Percentiles rank a stretch among this genome's conserved stretches.
phyloP scores from a whole-genome alignment of 1,139 yeast genomes.

The Candida sojae region DNA sequence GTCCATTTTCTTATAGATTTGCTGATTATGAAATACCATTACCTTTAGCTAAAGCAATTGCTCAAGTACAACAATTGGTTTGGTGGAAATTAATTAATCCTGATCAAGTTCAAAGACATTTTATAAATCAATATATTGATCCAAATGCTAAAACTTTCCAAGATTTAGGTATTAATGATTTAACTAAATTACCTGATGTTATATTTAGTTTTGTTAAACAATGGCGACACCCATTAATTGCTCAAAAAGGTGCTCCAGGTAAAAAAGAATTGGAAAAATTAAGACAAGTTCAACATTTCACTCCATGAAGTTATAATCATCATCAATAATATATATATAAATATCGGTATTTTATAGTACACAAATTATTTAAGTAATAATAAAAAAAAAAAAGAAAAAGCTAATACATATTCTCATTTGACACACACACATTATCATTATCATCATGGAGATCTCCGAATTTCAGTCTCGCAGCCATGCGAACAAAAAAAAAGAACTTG shows the following conservation, averaged over 20 bases:
- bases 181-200: slow-evolving; percentile 68
- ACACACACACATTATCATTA: too few relatives aligned
- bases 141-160: slow-evolving; percentile 63
- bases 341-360: too few relatives aligned
- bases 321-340: too few relatives aligned
- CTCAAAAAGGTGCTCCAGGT: slow-evolving; percentile 48
- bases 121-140: slow-evolving; percentile 66
- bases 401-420: too few relatives aligned
- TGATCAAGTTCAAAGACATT: slow-evolving; percentile 77
- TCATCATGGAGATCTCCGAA: neutral
- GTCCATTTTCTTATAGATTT: slow-evolving; percentile 45
- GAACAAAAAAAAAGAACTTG: neutral
- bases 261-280: slow-evolving; percentile 44
- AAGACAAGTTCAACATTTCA: slow-evolving; percentile 50
- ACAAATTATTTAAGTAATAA: too few relatives aligned
- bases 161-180: slow-evolving; percentile 69
- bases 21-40: slow-evolving; percentile 34
- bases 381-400: too few relatives aligned
- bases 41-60: slow-evolving; percentile 46
- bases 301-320: slow-evolving; percentile 16
- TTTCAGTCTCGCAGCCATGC: neutral
- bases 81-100: slow-evolving; percentile 75
- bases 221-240: slow-evolving; percentile 54
- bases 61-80: slow-evolving; percentile 51
- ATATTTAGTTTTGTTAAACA: slow-evolving; percentile 65